These are phyloP conservation scores for Ascochyta koolunga DNA, from an alignment of 2,329 filamentous ascomycete genomes.

Conservation along the genomic window DNA sequence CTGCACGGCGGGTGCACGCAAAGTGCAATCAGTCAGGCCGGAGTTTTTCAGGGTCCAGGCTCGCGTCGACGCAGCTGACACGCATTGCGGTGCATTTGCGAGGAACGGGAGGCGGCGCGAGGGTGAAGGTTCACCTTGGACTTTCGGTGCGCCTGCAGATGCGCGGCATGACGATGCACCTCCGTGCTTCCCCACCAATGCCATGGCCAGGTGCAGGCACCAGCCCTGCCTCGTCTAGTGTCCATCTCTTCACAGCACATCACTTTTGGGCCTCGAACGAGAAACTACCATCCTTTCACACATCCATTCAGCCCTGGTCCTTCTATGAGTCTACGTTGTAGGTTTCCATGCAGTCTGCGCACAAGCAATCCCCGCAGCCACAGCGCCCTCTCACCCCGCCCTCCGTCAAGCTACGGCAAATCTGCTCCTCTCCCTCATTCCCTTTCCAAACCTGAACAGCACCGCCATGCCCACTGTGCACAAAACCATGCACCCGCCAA, in stretches of 20 bases:
- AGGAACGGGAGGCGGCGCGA: not conserved
- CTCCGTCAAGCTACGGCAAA: conserved; percentile 53
- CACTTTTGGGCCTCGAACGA: not conserved
- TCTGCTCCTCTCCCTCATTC: conserved; percentile 61
- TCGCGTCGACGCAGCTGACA: conserved; percentile 16
- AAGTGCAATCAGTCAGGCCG: conserved; percentile 29
- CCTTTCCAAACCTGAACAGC: conserved; percentile 63
- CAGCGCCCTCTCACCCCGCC: not conserved
- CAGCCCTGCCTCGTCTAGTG: not conserved
- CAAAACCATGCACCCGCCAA: conserved; percentile 54
- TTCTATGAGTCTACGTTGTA: not conserved
- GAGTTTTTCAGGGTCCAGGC: conserved; percentile 24
- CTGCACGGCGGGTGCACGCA: conserved; percentile 9
- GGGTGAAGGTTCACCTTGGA: not conserved
- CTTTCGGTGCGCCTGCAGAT: conserved; percentile 1
- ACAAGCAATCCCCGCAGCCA: not conserved
- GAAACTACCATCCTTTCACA: too few species aligned
- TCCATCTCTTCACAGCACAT: not conserved
- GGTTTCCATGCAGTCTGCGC: not conserved
- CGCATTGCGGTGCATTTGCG: conserved; percentile 26
- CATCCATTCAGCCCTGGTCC: too few species aligned
- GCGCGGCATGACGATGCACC: conserved; percentile 11
- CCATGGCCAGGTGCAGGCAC: not conserved
- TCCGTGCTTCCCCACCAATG: conserved; percentile 5
- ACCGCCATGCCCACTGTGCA: conserved; percentile 61